Base-by-base conservation (phyloP, 805 yeast species). In the Cyberlindnera misumaiensis region DNA sequence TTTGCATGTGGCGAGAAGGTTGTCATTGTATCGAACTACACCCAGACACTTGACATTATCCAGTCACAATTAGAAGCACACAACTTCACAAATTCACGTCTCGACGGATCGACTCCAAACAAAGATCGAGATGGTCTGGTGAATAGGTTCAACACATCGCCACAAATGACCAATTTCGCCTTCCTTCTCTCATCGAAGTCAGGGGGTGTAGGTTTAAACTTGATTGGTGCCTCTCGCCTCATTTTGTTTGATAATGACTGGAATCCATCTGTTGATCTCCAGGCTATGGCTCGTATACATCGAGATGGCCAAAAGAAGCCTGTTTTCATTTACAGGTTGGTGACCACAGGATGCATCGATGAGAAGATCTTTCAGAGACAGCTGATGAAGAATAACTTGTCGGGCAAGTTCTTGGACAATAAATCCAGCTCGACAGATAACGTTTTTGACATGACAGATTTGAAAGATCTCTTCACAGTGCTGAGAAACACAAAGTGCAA, bases 311-410 rank as follows among this genome's bases (percentile, higher is more conserved):
- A 93, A 56, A 73, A 62, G 34, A 72, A 63, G 34, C 86, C 86
- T 0, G 93, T 88, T 10, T 81, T 65, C 54, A 79, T 90, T 24
- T 93, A 93, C 55, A 69, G 98, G 47, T 59, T 93, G 14, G 62
- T 93, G 31, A 83, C 95, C 0, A 78, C 94, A 0, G 98, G 97
- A 0, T 78, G 89, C 39, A 83, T 88, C 27, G 98, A 93, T 56
- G 98, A 93, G 56, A 90, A 89, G 62, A 89, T 93, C 4, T 80
- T 83, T 43, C 97, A 93, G 56, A 67, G 98, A 14, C 98, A 93
- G 58, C 63, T 89, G 38, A 80, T 86, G 68, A 93, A 93, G 58
- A 75, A 67, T 39, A 88, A 81, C 38, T 62, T 90, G 35, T 83
- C 96, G 34, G 80, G 80, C 44, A 77, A 77, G 46, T 82, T 90